A percentile compares a stretch with the other conserved stretches of the same genome.
Conservation (phyloP, 2,329 filamentous ascomycete species). For the Periconia sp. region DNA sequence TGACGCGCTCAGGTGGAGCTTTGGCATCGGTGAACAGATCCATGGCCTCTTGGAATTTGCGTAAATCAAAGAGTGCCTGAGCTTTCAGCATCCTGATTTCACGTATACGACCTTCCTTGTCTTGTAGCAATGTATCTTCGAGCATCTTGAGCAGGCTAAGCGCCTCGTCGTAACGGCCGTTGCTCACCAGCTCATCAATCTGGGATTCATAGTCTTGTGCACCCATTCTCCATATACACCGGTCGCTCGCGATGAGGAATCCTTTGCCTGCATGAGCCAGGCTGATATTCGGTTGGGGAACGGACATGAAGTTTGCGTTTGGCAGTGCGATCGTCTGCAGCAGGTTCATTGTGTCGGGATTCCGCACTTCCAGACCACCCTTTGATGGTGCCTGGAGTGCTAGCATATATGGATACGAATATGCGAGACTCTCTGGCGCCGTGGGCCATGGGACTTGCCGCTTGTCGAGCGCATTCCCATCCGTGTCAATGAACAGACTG, state of each 20-base stretch:
- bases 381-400: conserved; percentile 82
- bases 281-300: conserved; percentile 88
- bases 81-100: conserved; percentile 93
- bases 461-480: conserved; percentile 79
- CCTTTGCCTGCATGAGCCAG: conserved; percentile 96
- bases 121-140: conserved; percentile 83
- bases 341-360: conserved; percentile 86
- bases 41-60: conserved; percentile 81
- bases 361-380: conserved; percentile 84
- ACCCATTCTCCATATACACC: conserved; percentile 94
- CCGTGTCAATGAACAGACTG: conserved; percentile 83
- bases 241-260: conserved; percentile 89
- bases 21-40: conserved; percentile 90
- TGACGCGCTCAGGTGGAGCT: conserved; percentile 84
- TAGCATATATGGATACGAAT: conserved; percentile 94
- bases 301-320: conserved; percentile 81
- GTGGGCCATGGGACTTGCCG: conserved; percentile 89
- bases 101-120: conserved; percentile 78
- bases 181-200: conserved; percentile 76
- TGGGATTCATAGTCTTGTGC: conserved; percentile 90
- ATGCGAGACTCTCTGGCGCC: conserved; percentile 88
- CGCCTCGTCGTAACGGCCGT: conserved; percentile 80
- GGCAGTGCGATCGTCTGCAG: conserved; percentile 83
- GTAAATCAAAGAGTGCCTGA: conserved; percentile 76
- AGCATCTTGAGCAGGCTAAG: conserved; percentile 87